Evolutionary conservation across 306 rosid genomes (phyloP).

Genomic region (Rosa multiflora): DNA sequence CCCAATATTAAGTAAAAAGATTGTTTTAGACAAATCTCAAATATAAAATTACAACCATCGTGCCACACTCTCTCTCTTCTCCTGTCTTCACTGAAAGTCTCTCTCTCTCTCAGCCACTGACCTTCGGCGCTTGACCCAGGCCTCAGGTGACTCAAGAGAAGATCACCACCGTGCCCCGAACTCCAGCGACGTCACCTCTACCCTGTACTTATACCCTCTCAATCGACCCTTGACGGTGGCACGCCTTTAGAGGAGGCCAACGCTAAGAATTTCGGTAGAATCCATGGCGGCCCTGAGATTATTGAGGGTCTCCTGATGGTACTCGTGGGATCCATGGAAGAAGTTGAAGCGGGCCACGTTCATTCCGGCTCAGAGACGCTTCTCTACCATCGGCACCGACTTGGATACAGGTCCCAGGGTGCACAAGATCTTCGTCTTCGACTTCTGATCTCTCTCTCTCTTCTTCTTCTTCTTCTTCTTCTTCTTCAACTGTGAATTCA

Average conservation of each 20-base stretch:
- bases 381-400: slow-evolving; percentile 81
- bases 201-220: no score
- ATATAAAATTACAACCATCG: no score
- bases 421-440: slow-evolving; percentile 94
- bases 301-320: slow-evolving; percentile 92
- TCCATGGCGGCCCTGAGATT: slow-evolving; percentile 84
- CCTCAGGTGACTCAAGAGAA: no score
- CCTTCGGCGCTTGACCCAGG: no score
- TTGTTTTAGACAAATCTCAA: no score
- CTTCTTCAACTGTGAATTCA: neutral
- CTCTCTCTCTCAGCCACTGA: no score
- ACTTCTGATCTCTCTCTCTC: slow-evolving; percentile 22
- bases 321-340: slow-evolving; percentile 92
- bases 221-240: no score
- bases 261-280: slow-evolving; percentile 85
- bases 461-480: slow-evolving; percentile 6
- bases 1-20: no score
- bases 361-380: slow-evolving; percentile 90
- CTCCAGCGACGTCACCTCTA: no score
- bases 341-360: slow-evolving; percentile 98
- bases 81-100: no score
- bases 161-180: no score
- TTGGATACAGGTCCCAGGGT: slow-evolving; percentile 92
- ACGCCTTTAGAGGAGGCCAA: slow-evolving; percentile 19
- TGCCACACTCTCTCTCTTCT: no score